Percentiles rank a stretch among this genome's conserved stretches.
These are phyloP conservation scores for Pyrenula aspistea DNA, from an alignment of 495 filamentous ascomycete genomes.

Conservation along the genomic window DNA sequence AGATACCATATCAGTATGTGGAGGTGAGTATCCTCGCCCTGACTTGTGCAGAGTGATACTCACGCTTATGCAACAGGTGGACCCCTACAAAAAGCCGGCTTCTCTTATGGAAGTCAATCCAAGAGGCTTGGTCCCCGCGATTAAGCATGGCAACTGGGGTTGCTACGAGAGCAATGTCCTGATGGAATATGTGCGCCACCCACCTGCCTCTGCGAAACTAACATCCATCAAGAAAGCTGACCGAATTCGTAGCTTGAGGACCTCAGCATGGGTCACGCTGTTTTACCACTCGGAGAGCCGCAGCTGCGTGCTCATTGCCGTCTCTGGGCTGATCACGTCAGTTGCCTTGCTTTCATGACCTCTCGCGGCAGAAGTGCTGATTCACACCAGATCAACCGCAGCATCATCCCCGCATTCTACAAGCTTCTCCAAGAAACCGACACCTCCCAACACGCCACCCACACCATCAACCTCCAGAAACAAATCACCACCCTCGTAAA, in stretches of 20 bases:
- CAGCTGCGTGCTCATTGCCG: conserved; percentile 66
- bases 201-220: too few species aligned
- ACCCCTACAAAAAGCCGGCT: conserved; percentile 74
- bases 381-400: conserved; percentile 57
- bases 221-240: too few species aligned
- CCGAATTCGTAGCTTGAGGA: conserved; percentile 59
- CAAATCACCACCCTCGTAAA: conserved; percentile 63
- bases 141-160: conserved; percentile 76
- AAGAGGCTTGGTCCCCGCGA: conserved; percentile 73
- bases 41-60: too few species aligned
- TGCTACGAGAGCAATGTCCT: conserved; percentile 80
- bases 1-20: conserved; percentile 78
- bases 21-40: too few species aligned
- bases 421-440: conserved; percentile 56
- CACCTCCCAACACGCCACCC: conserved; percentile 45
- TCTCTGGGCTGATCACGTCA: conserved; percentile 79
- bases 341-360: conserved; percentile 9
- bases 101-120: conserved; percentile 74
- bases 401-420: conserved; percentile 76
- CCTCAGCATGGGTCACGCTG: conserved; percentile 40
- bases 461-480: conserved; percentile 52
- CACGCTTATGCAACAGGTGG: too few species aligned
- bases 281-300: conserved; percentile 55
- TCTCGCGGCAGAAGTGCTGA: conserved; percentile 8
- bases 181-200: conserved; percentile 66